A percentile compares a stretch with the other conserved stretches of the same genome.
Conservation (phyloP, 2,329 filamentous ascomycete species). For the Aureobasidium sp. region DNA sequence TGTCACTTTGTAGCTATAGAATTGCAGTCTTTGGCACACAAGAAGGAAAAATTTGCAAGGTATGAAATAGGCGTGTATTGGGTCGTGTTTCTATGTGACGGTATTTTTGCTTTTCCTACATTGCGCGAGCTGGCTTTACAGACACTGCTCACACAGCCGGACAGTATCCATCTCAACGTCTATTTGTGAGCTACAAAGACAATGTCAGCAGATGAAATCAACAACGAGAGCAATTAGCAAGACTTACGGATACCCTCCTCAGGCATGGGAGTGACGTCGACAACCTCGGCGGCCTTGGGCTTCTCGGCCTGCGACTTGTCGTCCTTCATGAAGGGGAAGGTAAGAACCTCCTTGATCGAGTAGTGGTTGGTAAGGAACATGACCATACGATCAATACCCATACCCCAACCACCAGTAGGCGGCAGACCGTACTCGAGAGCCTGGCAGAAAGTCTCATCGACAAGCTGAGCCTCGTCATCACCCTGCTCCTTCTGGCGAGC, state of each 20-base stretch:
- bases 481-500: constrained; percentile 91
- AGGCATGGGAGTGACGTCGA: constrained; percentile 48
- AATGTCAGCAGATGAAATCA: not conserved
- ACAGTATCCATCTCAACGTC: not conserved
- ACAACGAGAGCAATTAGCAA: not conserved
- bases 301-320: constrained; percentile 44
- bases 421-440: constrained; percentile 85
- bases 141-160: not conserved
- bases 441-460: constrained; percentile 93
- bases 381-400: constrained; percentile 88
- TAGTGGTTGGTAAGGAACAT: constrained; percentile 97
- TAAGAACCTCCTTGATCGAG: constrained; percentile 89
- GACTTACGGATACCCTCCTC: constrained; percentile 41
- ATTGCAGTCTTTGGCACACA: no score
- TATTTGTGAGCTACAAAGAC: constrained; percentile 6
- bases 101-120: not conserved
- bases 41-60: no score
- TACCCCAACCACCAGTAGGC: constrained; percentile 91
- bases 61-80: not conserved
- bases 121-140: not conserved
- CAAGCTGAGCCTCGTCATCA: constrained; percentile 91
- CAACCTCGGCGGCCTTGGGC: constrained; percentile 53
- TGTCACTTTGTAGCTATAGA: no score
- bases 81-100: not conserved
- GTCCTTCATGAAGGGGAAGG: constrained; percentile 98